Evolutionary conservation across 2,329 filamentous ascomycete genomes (phyloP).

Genomic region (Fusarium tricinctum): DNA sequence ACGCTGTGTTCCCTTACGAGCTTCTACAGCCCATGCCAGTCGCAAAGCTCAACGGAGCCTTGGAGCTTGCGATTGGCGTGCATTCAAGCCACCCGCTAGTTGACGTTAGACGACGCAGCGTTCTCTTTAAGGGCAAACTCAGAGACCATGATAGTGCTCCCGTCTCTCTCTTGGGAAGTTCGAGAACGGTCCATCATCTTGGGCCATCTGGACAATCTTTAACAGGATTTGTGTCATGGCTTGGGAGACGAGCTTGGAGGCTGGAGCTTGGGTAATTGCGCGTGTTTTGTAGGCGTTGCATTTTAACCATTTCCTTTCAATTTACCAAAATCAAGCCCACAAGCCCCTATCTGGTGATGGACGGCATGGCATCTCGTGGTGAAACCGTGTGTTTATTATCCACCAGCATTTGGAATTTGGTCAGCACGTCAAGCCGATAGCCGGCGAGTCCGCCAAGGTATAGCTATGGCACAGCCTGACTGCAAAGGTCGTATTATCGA

Average conservation of each 20-base stretch:
- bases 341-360: slow-evolving; percentile 19
- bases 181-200: slow-evolving; percentile 30
- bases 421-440: slow-evolving; percentile 28
- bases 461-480: neutral
- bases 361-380: slow-evolving; percentile 34
- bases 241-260: neutral
- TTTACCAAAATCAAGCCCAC: slow-evolving; percentile 17
- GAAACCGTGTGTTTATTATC: slow-evolving; percentile 40
- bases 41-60: slow-evolving; percentile 27
- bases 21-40: slow-evolving; percentile 14
- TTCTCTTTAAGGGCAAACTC: slow-evolving; percentile 29
- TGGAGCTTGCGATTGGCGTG: slow-evolving; percentile 30
- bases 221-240: slow-evolving; percentile 18
- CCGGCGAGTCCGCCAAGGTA: slow-evolving; percentile 43
- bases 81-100: slow-evolving; percentile 35
- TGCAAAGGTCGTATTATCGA: slow-evolving; percentile 26
- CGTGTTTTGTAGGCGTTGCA: neutral
- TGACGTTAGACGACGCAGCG: slow-evolving; percentile 24
- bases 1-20: slow-evolving; percentile 12
- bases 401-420: slow-evolving; percentile 17
- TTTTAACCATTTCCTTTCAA: neutral
- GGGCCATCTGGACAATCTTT: slow-evolving; percentile 26
- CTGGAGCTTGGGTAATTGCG: neutral
- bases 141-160: slow-evolving; percentile 10
- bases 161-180: slow-evolving; percentile 7